Evolutionary conservation across 805 yeast species (phyloP).

Genomic region (Candida khao-thaluensis): DNA sequence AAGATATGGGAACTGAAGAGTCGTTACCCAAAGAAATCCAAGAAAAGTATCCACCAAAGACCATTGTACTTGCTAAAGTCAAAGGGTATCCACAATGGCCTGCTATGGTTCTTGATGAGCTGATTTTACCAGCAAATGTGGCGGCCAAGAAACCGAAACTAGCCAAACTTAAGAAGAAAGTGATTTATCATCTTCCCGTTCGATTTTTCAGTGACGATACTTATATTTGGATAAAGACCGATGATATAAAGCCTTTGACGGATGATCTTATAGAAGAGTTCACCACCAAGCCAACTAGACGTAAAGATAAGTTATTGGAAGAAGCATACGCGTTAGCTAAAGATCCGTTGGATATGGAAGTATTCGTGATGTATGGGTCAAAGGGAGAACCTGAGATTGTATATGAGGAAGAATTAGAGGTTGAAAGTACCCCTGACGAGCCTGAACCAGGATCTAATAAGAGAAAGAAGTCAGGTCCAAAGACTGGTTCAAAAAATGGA

Average conservation of each 20-base stretch:
- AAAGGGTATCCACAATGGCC: slow-evolving; percentile 94
- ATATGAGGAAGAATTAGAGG: slow-evolving; percentile 14
- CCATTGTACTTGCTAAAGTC: slow-evolving; percentile 64
- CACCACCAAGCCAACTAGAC: slow-evolving; percentile 26
- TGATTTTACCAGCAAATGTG: slow-evolving; percentile 59
- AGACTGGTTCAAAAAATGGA: not conserved
- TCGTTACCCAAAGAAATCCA: slow-evolving; percentile 3
- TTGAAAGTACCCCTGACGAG: slow-evolving; percentile 11
- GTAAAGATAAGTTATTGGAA: slow-evolving; percentile 45
- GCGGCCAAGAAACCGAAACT: slow-evolving; percentile 49
- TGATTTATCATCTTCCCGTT: slow-evolving; percentile 44
- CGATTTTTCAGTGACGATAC: slow-evolving; percentile 72
- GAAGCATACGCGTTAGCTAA: slow-evolving; percentile 55
- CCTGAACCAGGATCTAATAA: slow-evolving; percentile 3
- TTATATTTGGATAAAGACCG: slow-evolving; percentile 60
- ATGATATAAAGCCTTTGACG: slow-evolving; percentile 50
- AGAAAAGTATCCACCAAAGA: slow-evolving; percentile 10
- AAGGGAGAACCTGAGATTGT: slow-evolving; percentile 44
- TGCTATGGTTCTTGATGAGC: slow-evolving; percentile 68
- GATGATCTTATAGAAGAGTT: slow-evolving; percentile 41
- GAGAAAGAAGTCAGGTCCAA: slow-evolving; percentile 10
- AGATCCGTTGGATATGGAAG: slow-evolving; percentile 42
- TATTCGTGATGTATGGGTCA: slow-evolving; percentile 42
- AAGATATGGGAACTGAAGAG: not conserved
- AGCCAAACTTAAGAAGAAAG: slow-evolving; percentile 21